Base-by-base conservation (phyloP, 1,284 basidiomycete species). In the Moesziomyces sp. region DNA sequence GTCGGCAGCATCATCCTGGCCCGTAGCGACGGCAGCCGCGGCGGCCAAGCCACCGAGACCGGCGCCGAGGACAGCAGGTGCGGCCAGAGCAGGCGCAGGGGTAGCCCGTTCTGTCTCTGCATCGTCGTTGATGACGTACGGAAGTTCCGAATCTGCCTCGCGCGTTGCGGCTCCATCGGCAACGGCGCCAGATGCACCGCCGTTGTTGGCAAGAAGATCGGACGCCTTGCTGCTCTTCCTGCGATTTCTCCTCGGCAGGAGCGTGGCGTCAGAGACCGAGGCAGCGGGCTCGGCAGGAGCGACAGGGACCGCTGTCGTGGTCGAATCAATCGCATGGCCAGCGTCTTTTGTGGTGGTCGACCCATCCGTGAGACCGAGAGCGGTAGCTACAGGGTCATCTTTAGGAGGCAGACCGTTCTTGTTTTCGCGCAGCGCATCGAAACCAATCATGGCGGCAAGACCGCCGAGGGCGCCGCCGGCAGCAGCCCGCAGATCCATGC, bases 381-480 rank as follows among this genome's bases (percentile, higher is more conserved):
- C 56, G 1, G 45, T 21, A 9, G 66, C n/a, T 40, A 63, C 16
- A 18, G 66, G 66, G 5, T 62, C 60, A 14, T 70, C 52, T 43
- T 70, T 70, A 9, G 58, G 57, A n/a, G 70, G 66, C 16, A 70
- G 50, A 14, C 73, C 68, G 21, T 64, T 62, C 52, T 68, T 75
- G 24, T 51, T 57, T 28, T 75, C 73, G 38, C 60, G 63, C 21
- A 75, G 60, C 6, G 68, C 63, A 45, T 75, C 73, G 23, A 71
- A 61, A 48, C 73, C 73, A 42, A 75, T 64, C 67, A 71, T 71
- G 54, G 68, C 68, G 23, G 68, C 73, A 18, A 75, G 67, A 43
- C 73, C 68, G 16, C 73, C 73, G 5, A 75, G 57, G 6, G 68
- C 73, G 21, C 73, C 68, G n/a, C 73, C 68, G 3, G 73, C 73